Base-by-base conservation (phyloP, 768 basidiomycete species). In the Tricholoma flavovirens region DNA sequence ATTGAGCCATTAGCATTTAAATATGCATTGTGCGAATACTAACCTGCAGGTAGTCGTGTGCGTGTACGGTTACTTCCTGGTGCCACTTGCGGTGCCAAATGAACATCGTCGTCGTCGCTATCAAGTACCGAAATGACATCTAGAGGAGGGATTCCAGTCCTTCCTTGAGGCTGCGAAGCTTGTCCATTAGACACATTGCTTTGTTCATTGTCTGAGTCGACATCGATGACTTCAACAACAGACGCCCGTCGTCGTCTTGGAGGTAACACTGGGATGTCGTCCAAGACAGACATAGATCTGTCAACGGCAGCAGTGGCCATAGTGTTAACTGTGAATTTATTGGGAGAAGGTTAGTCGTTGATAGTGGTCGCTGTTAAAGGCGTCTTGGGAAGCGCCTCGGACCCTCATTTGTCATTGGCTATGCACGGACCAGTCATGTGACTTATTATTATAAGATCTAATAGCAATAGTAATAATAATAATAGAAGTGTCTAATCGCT, bases 191-290 rank as follows among this genome's bases (percentile, higher is more conserved):
- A 54, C 54, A 15, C 11, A 55, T 58, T 32, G 60, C 49, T 40
- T 56, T 45, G 12, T 42, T 73, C 73, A 52, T 71, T 70, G 51
- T 70, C 57, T 22, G 61, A 60, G 64, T 79, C 76, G 55, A 77
- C 76, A 64, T 79, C 76, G 63, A 77, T 77, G 55, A 79, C 66
- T 63, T 79, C 77, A 24, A 72, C 62, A 17, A 67, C 55, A n/a
- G 65, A 64, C 30, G 64, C 40, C 55, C 66, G 66, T 15, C 62
- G 53, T 38, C 58, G 58, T 40, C 40, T 60, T 4, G 60, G 66
- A 17, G 56, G 29, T 45, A 62, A 35, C 32, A 51, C 48, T 43
- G 64, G 64, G 19, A 57, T 50, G 38, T 67, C 61, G 36, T 57
- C 63, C 38, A 69, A 56, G 15, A 62, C 58, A 5, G 70, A 66